Conservation (phyloP, 1,284 basidiomycete species). For the Heterobasidion irregulare region DNA sequence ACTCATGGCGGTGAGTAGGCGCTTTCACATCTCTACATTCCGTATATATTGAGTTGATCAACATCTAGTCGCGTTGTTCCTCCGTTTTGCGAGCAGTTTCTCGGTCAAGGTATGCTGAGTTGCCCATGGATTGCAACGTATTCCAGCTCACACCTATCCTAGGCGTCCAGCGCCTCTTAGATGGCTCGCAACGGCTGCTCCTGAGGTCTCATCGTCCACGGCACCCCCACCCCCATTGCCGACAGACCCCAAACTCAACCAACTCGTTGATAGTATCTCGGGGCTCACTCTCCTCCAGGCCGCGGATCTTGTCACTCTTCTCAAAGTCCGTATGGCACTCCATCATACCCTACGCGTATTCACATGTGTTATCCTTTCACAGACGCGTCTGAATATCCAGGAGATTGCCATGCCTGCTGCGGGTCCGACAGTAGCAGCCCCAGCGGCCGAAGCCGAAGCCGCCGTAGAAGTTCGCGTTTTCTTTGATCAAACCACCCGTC, state of each 20-base stretch:
- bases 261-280: conserved; percentile 93
- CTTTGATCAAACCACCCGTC: not conserved
- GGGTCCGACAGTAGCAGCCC: conserved; percentile 51
- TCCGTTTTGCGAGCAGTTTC: not conserved
- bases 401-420: conserved; percentile 93
- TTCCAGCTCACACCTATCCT: not conserved
- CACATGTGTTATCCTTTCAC: not conserved
- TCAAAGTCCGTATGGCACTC: conserved; percentile 62
- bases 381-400: conserved; percentile 95
- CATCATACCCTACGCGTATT: not conserved
- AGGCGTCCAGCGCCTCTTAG: conserved; percentile 8
- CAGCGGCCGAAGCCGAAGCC: conserved; percentile 52
- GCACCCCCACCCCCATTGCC: conserved; percentile 31
- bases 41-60: not conserved
- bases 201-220: conserved; percentile 32
- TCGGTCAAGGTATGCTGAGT: not conserved
- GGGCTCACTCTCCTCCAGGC: conserved; percentile 89
- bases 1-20: not conserved
- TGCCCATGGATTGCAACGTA: not conserved
- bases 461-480: conserved; percentile 47
- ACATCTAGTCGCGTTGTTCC: not conserved
- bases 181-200: conserved; percentile 33
- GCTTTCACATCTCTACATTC: not conserved
- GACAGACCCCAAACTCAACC: conserved; percentile 66
- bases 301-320: conserved; percentile 86